phyloP scores from a whole-genome alignment of 208 protist genomes.

The Trypanosoma melophagium region DNA sequence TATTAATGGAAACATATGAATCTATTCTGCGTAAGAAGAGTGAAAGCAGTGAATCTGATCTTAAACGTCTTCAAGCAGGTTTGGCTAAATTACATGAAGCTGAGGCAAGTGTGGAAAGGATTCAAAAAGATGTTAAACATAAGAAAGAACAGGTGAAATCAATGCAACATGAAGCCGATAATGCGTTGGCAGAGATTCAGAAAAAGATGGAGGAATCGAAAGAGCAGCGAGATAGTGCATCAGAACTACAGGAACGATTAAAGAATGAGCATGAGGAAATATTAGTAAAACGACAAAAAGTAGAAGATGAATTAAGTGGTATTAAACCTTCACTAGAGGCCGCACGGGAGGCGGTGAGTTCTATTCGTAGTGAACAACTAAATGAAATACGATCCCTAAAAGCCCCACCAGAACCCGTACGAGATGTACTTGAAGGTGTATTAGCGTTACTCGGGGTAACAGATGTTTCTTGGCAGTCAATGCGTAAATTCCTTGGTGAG shows the following conservation, averaged over 20 bases:
- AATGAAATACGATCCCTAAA: slow-evolving; percentile 95
- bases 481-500: slow-evolving; percentile 95
- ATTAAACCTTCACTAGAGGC: slow-evolving; percentile 95
- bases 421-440: slow-evolving; percentile 96
- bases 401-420: slow-evolving; percentile 92
- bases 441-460: slow-evolving; percentile 93
- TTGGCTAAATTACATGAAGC: slow-evolving; percentile 95
- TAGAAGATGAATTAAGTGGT: slow-evolving; percentile 91
- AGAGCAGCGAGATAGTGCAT: slow-evolving; percentile 90
- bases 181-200: slow-evolving; percentile 93
- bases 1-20: slow-evolving; percentile 85
- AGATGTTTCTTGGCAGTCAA: slow-evolving; percentile 96
- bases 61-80: slow-evolving; percentile 86
- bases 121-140: slow-evolving; percentile 82
- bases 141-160: slow-evolving; percentile 89
- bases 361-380: slow-evolving; percentile 92
- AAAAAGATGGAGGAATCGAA: slow-evolving; percentile 93
- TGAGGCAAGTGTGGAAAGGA: slow-evolving; percentile 87
- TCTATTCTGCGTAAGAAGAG: slow-evolving; percentile 77
- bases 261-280: slow-evolving; percentile 91
- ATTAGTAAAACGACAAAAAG: slow-evolving; percentile 63
- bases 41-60: slow-evolving; percentile 64
- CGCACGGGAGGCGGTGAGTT: slow-evolving; percentile 93
- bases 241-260: slow-evolving; percentile 84
- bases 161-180: slow-evolving; percentile 94